These are phyloP conservation scores for Rhytidhysteron rufulum DNA, from an alignment of 2,329 filamentous ascomycete genomes.

Conservation along the genomic window DNA sequence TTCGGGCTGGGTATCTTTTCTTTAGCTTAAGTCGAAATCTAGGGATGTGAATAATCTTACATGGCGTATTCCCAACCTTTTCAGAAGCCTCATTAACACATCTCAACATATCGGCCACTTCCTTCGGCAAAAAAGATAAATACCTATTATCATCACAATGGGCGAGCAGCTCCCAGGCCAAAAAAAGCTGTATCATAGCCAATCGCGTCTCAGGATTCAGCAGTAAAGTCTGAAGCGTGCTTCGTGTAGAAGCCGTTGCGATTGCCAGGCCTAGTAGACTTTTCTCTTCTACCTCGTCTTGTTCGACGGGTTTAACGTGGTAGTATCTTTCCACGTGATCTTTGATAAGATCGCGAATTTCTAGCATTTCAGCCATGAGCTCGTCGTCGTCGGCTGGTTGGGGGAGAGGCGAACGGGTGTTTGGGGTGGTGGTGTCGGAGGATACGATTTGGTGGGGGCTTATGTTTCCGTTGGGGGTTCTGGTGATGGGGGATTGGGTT, in stretches of 20 bases:
- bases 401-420: constrained; percentile 15
- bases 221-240: constrained; percentile 6
- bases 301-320: constrained; percentile 7
- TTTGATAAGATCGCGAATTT: constrained; percentile 22
- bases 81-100: too few relatives aligned
- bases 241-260: constrained; percentile 8
- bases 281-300: constrained; percentile 5
- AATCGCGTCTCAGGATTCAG: constrained; percentile 9
- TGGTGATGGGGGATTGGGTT: too few relatives aligned
- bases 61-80: too few relatives aligned
- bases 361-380: constrained; percentile 16
- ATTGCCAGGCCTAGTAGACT: constrained; percentile 8
- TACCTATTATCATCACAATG: constrained; percentile 10
- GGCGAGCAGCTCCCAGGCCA: constrained; percentile 15
- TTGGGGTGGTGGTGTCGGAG: background rate
- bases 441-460: too few relatives aligned
- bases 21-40: too few relatives aligned
- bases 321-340: constrained; percentile 21
- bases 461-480: too few relatives aligned
- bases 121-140: constrained; percentile 13
- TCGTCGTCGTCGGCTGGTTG: constrained; percentile 20
- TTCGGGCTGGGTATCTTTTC: constrained; percentile 10
- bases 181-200: constrained; percentile 12
- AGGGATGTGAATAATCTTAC: too few relatives aligned
- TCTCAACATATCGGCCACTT: constrained; percentile 7